These are phyloP conservation scores for Malassezia restricta DNA, from an alignment of 1,284 basidiomycete species.

Conservation along the genomic window DNA sequence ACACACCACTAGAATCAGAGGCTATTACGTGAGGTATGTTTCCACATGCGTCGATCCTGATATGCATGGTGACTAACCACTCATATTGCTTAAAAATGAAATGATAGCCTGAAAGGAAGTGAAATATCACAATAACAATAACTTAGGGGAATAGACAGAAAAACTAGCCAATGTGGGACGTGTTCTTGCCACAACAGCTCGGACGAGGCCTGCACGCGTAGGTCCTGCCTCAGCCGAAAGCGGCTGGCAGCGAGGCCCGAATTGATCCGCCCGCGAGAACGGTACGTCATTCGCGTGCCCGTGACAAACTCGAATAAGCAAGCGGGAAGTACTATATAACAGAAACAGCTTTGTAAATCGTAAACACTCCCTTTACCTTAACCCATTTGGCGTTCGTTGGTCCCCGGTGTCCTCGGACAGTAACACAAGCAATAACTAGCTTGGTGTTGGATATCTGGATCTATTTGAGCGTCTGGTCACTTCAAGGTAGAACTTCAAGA, in stretches of 20 bases:
- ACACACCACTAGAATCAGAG: neutral
- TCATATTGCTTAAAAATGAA: no score
- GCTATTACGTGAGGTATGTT: neutral
- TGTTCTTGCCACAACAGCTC: neutral
- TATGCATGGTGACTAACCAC: no score
- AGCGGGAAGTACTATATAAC: slow-evolving; percentile 15
- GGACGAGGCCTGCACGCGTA: slow-evolving; percentile 5
- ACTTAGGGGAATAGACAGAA: no score
- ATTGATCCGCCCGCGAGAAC: slow-evolving; percentile 10
- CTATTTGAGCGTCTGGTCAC: slow-evolving; percentile 11
- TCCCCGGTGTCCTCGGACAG: slow-evolving; percentile 7
- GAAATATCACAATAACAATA: neutral
- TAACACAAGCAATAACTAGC: slow-evolving; percentile 4
- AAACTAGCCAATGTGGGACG: neutral
- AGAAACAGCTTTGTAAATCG: neutral
- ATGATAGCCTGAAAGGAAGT: neutral
- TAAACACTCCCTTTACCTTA: slow-evolving; percentile 11
- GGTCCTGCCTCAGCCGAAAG: slow-evolving; percentile 12
- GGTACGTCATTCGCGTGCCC: neutral
- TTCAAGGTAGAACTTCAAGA: slow-evolving; percentile 2
- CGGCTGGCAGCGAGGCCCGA: slow-evolving; percentile 6
- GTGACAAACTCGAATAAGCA: slow-evolving; percentile 9
- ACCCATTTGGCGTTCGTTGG: slow-evolving; percentile 7
- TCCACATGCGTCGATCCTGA: neutral
- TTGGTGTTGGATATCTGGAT: slow-evolving; percentile 9